These are phyloP conservation scores for Microglena sp. DNA, from an alignment of 139 green algal genomes.

Conservation along the genomic window DNA sequence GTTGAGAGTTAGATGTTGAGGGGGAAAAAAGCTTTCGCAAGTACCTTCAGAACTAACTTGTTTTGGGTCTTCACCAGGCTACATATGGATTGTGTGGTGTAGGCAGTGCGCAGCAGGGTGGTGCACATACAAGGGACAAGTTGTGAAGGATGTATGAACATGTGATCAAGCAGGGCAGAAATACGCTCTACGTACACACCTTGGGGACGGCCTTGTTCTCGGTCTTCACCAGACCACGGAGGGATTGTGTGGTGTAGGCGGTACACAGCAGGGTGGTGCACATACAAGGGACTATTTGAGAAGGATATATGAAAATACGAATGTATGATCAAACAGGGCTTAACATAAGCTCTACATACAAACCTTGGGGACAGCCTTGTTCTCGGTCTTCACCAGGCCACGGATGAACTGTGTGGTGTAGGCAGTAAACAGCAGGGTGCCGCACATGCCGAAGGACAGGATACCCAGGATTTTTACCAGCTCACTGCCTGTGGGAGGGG, in stretches of 20 bases:
- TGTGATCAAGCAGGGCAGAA: no score
- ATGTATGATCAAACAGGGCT: no score
- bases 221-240: slow-evolving; percentile 40
- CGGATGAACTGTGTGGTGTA: slow-evolving; percentile 47
- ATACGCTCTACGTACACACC: no score
- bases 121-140: slow-evolving; percentile 48
- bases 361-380: slow-evolving; percentile 33
- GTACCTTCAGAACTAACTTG: slow-evolving; percentile 28
- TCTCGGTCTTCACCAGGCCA: slow-evolving; percentile 35
- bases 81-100: slow-evolving; percentile 44
- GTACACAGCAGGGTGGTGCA: slow-evolving; percentile 50
- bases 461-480: slow-evolving; percentile 42
- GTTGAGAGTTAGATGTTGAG: not conserved
- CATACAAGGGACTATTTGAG: no score
- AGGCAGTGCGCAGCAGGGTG: slow-evolving; percentile 51
- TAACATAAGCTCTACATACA: no score
- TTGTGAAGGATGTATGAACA: no score
- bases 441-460: slow-evolving; percentile 40
- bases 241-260: slow-evolving; percentile 37
- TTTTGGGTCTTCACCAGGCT: slow-evolving; percentile 35
- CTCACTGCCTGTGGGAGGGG: slow-evolving; percentile 18
- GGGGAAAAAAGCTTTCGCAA: no score
- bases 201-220: slow-evolving; percentile 35
- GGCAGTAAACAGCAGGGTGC: slow-evolving; percentile 54
- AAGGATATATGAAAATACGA: no score